Conservation (phyloP, 2,329 filamentous ascomycete species). For the Stromatinia cepivora region DNA sequence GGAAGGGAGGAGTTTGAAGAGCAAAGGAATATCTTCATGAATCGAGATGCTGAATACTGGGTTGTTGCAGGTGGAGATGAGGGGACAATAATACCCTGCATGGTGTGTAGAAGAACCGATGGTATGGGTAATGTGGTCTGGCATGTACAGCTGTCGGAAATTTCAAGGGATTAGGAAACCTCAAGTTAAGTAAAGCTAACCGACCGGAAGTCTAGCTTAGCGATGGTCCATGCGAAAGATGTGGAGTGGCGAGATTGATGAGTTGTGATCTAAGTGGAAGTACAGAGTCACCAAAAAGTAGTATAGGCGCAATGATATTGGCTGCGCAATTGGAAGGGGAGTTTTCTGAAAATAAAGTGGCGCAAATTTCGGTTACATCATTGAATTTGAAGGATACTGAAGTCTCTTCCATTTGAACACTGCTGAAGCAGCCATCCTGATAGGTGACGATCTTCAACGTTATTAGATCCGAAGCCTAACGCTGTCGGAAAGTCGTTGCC, state of each 20-base stretch:
- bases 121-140: neutral
- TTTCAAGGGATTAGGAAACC: neutral
- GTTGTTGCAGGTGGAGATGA: neutral
- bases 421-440: neutral
- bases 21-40: neutral
- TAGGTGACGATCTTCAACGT: neutral
- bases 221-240: neutral
- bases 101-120: neutral
- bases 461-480: neutral
- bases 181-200: neutral
- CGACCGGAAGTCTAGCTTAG: neutral
- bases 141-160: neutral
- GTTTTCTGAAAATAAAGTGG: neutral
- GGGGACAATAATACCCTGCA: neutral
- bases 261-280: neutral
- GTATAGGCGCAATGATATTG: neutral
- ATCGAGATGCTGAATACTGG: neutral
- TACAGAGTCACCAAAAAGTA: neutral
- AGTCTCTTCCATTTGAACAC: neutral
- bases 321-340: neutral
- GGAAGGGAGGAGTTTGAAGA: slow-evolving; percentile 6
- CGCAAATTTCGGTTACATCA: neutral
- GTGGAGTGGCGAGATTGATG: neutral
- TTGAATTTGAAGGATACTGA: slow-evolving; percentile 1
- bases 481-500: neutral